Evolutionary conservation across 495 filamentous ascomycete species (phyloP).

Genomic region (Terfezia boudieri): DNA sequence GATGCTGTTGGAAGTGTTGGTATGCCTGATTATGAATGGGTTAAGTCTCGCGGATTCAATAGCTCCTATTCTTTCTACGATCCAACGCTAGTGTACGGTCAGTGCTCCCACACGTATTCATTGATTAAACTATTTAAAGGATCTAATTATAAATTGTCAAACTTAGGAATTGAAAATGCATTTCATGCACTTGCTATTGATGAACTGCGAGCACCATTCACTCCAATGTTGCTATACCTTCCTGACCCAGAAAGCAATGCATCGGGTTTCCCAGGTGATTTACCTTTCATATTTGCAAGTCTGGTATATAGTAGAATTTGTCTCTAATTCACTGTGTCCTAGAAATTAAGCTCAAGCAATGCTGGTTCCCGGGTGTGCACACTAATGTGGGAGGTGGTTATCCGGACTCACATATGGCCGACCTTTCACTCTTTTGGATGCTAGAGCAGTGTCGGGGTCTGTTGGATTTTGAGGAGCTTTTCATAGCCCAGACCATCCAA

Average conservation of each 20-base stretch:
- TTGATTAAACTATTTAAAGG: too few species aligned
- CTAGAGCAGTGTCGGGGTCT: conserved; percentile 5
- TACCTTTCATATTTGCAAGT: not conserved
- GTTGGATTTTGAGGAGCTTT: not conserved
- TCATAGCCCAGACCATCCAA: not conserved
- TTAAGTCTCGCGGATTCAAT: too few species aligned
- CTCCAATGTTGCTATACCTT: not conserved
- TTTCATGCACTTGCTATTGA: conserved; percentile 55
- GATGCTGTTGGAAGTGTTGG: too few species aligned
- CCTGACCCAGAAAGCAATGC: not conserved
- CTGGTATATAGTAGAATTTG: not conserved
- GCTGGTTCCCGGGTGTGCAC: conserved; percentile 54
- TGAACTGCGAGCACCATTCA: conserved; percentile 38
- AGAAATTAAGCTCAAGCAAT: conserved; percentile 34
- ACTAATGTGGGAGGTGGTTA: conserved; percentile 42
- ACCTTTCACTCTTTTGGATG: conserved; percentile 42
- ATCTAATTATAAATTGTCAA: too few species aligned
- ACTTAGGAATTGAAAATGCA: conserved; percentile 34
- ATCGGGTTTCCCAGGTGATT: not conserved
- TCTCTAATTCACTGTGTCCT: conserved; percentile 3
- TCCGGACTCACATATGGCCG: conserved; percentile 36
- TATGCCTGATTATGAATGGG: too few species aligned
- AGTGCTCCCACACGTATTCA: too few species aligned
- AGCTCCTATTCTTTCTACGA: too few species aligned
- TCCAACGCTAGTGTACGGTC: too few species aligned